Base-by-base conservation (phyloP, 2,329 filamentous ascomycete genomes). In the Botrytis hyacinthi region DNA sequence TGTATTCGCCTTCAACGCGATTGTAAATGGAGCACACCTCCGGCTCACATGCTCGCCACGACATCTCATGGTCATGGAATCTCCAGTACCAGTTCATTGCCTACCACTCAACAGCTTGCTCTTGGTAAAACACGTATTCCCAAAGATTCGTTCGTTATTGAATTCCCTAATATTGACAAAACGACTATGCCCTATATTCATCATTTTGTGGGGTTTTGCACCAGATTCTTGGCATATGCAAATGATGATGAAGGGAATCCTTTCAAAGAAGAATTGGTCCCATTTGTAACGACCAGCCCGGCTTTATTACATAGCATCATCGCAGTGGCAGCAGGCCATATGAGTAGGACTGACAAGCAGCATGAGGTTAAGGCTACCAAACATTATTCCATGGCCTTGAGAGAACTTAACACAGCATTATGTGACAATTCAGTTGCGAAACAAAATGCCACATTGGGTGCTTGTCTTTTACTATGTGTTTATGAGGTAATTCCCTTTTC, bases 211-310 rank as follows among this genome's bases (percentile, higher is more conserved):
- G 78, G 78, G 18, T 80, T 80, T 73, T 80, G 79, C 46, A 76
- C 73, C 16, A 74, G 79, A 12, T 80, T 80, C 61, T 61, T 80
- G 26, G 77, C 76, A 20, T 80, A 80, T 73, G 74, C 78, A 2
- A 80, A 80, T 61, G 79, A 80, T 48, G 78, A 77, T 69, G 78
- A 80, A 57, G 76, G 76, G 3, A 80, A 80, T 57, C 79, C 79
- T 18, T 80, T 80, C 62, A 77, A 80, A 62, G 76, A 77, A 60
- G 77, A 79, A 48, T 51, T 80, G 32, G 76, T 79, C 10, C 79
- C 79, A 10, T 71, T 76, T 26, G 79, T 76, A 26, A 76, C 73
- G 10, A 77, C 76, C 0, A 78, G 76, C 20, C 79, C 79, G 20
- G 79, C 79, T 20, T 60, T 80, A 40, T 72, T 80, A 32, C 77